Evolutionary conservation across 2,329 filamentous ascomycete species (phyloP), one percentile per base, ranked within the genome.

Genomic region (Fusarium humuli): DNA sequence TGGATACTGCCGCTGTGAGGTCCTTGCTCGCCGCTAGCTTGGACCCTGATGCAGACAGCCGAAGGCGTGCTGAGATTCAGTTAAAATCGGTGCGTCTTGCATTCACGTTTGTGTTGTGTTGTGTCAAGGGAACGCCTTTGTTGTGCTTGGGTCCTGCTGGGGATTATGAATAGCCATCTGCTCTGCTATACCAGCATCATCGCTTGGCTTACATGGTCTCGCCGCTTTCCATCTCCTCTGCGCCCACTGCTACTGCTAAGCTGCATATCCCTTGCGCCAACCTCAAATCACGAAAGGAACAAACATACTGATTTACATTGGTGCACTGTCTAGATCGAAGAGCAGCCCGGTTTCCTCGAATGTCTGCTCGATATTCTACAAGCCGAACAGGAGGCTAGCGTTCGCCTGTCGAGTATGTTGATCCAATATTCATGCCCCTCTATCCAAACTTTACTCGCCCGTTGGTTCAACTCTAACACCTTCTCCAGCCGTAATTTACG

Each of bases 361-460:
- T 93, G 93, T 75, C 89, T 98, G 69, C 86, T 98, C 77, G 93
- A 97, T 79, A 94, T 99, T 77, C 86, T 98, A 75, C 92, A 97
- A 83, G 88, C 88, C 67, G 96, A 99, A 83, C 92, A 94, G 82
- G 92, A 97, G 75, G 86, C 90, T 76, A 91, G 91, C 70, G 89
- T 98, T 74, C 92, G 94, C 77, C 87, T 98, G 61, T 95, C 95
- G 67, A 93, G 95, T 98, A 92, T 78, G 90, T 84, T 73, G 45
- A 60, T 68, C 68, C 56, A 60, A 59, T 18, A 23, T 34, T 23
- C 20, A 12, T 52, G 18, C 25, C 45, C 50, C 57, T 56, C 67
- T 54, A 55, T 50, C 47, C 53, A 52, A 37, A 50, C 46, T 71
- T 73, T 44, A 68, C 67, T 70, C 74, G 71, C 76, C 77, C 47